These are phyloP conservation scores for Angomonas deanei DNA, from an alignment of 208 protist genomes.

Conservation along the genomic window DNA sequence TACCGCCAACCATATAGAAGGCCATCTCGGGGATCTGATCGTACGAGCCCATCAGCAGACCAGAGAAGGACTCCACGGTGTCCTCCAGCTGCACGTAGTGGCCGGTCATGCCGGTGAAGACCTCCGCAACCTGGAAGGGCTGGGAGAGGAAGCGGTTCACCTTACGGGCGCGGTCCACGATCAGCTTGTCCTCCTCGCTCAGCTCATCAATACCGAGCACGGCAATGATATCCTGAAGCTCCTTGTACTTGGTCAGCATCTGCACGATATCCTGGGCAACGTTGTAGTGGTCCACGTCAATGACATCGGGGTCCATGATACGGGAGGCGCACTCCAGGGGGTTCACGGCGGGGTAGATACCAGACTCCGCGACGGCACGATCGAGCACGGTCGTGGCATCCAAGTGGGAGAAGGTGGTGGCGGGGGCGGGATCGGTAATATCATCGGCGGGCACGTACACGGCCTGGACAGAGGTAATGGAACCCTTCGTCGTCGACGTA, in stretches of 20 bases:
- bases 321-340: slow-evolving; percentile 97
- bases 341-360: slow-evolving; percentile 98
- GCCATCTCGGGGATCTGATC: slow-evolving; percentile 96
- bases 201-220: slow-evolving; percentile 99
- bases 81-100: slow-evolving; percentile 94
- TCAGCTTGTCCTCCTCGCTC: slow-evolving; percentile 97
- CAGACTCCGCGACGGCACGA: slow-evolving; percentile 94
- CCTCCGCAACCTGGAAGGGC: slow-evolving; percentile 97
- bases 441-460: slow-evolving; percentile 99
- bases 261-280: slow-evolving; percentile 95
- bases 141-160: slow-evolving; percentile 95
- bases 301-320: slow-evolving; percentile 95
- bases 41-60: slow-evolving; percentile 90
- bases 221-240: slow-evolving; percentile 98
- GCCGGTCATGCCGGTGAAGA: slow-evolving; percentile 96
- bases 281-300: slow-evolving; percentile 97
- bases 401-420: slow-evolving; percentile 98
- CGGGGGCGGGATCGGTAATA: slow-evolving; percentile 97
- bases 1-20: slow-evolving; percentile 98
- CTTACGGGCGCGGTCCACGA: slow-evolving; percentile 93
- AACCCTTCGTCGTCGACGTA: slow-evolving; percentile 96
- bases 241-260: slow-evolving; percentile 98
- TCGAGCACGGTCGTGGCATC: slow-evolving; percentile 98
- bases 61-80: slow-evolving; percentile 93
- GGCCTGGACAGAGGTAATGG: slow-evolving; percentile 94